phyloP scores from a whole-genome alignment of 2,329 filamentous ascomycete genomes.

The Aspergillus melleus region DNA sequence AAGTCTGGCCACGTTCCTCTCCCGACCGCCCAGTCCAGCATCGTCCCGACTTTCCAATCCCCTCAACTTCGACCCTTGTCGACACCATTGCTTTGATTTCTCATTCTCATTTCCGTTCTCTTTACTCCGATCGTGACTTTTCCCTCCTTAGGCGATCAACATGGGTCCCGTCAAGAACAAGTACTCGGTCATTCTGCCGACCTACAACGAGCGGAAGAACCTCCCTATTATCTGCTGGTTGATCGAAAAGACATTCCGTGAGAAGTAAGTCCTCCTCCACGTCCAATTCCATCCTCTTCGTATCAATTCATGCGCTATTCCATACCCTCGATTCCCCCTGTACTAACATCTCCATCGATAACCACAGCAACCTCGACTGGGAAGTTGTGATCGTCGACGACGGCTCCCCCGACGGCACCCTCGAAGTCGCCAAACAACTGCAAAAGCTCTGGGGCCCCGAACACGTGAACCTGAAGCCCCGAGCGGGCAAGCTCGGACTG shows the following conservation, averaged over 20 bases:
- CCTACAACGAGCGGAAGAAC: conserved; percentile 97
- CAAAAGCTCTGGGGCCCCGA: conserved; percentile 75
- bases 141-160: conserved; percentile 13
- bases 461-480: conserved; percentile 80
- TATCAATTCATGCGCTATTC: neutral
- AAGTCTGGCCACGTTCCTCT: neutral
- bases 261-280: conserved; percentile 62
- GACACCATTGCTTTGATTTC: neutral
- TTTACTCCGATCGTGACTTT: neutral
- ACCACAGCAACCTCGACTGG: conserved; percentile 81
- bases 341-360: no score
- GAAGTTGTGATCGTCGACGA: conserved; percentile 98
- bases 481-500: conserved; percentile 93
- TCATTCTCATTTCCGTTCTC: neutral
- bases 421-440: conserved; percentile 86
- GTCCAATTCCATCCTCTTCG: neutral
- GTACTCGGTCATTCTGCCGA: conserved; percentile 96
- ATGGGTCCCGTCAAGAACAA: conserved; percentile 61
- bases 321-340: no score
- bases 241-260: conserved; percentile 85
- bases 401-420: conserved; percentile 92
- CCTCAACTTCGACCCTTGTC: neutral
- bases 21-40: neutral
- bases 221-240: conserved; percentile 95
- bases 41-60: neutral